Conservation (phyloP, 352 stramenopile species). For the Phytophthora hibernalis region DNA sequence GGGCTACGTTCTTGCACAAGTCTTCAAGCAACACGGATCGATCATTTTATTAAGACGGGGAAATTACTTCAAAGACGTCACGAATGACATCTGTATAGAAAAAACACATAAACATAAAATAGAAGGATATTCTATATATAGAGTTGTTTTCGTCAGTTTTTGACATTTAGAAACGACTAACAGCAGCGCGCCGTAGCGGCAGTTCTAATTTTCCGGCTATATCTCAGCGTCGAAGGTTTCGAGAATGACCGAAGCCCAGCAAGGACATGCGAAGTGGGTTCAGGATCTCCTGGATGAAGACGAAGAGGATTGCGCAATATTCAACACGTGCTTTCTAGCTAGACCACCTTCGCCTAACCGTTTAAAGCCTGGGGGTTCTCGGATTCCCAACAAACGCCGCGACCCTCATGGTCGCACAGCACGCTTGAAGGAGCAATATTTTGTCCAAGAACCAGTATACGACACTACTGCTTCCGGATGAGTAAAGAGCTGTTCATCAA, state of each 20-base stretch:
- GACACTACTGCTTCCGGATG: neutral
- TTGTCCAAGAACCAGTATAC: neutral
- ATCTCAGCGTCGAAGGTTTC: too few relatives aligned
- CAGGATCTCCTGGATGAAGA: neutral
- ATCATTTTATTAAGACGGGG: too few relatives aligned
- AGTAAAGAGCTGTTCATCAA: neutral
- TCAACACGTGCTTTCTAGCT: neutral
- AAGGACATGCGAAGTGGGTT: neutral
- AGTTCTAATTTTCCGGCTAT: too few relatives aligned
- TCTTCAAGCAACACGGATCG: conserved; percentile 17
- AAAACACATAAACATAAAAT: too few relatives aligned
- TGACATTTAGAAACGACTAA: too few relatives aligned
- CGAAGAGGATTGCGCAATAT: neutral
- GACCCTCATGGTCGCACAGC: neutral
- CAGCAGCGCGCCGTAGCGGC: too few relatives aligned
- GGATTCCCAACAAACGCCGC: neutral
- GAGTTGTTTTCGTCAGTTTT: too few relatives aligned
- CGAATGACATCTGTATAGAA: too few relatives aligned
- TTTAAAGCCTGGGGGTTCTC: neutral
- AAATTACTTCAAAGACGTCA: too few relatives aligned
- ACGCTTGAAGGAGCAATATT: conserved; percentile 1
- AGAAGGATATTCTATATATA: too few relatives aligned
- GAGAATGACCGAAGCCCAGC: too few relatives aligned
- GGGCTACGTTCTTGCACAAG: conserved; percentile 12
- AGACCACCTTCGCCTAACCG: neutral